These are phyloP conservation scores for Boletellus sp. DNA, from an alignment of 768 basidiomycete genomes.

Conservation along the genomic window DNA sequence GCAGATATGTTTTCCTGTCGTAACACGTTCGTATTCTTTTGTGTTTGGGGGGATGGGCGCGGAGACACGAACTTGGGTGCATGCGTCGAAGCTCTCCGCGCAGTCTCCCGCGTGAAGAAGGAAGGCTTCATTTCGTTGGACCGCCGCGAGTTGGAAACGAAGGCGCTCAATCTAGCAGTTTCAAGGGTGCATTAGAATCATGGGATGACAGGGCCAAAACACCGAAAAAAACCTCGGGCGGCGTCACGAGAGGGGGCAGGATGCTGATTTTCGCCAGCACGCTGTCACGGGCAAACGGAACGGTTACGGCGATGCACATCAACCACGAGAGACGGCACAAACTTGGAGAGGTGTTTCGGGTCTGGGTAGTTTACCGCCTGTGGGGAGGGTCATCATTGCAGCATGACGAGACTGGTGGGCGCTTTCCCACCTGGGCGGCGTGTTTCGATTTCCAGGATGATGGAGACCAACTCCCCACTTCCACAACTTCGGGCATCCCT, in stretches of 20 bases:
- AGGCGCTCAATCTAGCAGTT: constrained; percentile 70
- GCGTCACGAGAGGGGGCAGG: constrained; percentile 89
- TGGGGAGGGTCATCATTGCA: neutral
- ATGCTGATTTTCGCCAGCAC: constrained; percentile 73
- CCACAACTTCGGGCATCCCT: constrained; percentile 11
- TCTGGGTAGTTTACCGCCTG: constrained; percentile 75
- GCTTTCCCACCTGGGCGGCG: constrained; percentile 61
- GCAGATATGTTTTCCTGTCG: constrained; percentile 78
- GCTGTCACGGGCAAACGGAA: constrained; percentile 36
- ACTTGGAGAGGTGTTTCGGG: constrained; percentile 55
- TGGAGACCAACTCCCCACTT: constrained; percentile 52
- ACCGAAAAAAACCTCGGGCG: constrained; percentile 73
- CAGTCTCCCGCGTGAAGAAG: constrained; percentile 97
- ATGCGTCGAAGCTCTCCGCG: constrained; percentile 92
- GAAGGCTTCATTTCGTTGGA: constrained; percentile 87
- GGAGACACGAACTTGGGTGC: constrained; percentile 62
- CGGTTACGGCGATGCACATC: neutral
- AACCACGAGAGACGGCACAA: constrained; percentile 13
- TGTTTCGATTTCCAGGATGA: constrained; percentile 77
- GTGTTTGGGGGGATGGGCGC: constrained; percentile 9
- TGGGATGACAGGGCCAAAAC: constrained; percentile 8
- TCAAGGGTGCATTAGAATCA: constrained; percentile 22
- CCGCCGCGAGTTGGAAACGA: constrained; percentile 71
- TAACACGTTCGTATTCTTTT: constrained; percentile 2
- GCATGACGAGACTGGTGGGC: neutral